Evolutionary conservation across 108 stramenopile genomes (phyloP).

Genomic region (Conticribra guillardii): DNA sequence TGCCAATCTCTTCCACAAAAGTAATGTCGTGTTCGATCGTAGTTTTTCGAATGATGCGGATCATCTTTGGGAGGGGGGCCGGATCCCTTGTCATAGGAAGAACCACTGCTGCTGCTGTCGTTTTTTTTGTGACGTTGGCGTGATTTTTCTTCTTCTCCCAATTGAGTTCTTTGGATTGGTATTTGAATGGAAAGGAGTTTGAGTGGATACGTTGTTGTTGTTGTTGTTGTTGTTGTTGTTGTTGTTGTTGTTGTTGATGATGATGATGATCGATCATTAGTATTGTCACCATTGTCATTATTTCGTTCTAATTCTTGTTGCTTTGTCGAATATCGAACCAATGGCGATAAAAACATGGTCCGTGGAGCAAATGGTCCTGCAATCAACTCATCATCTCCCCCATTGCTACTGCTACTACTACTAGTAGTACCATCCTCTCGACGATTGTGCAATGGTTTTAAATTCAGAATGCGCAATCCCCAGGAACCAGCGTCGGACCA

Average conservation of each 20-base stretch:
- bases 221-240: background rate
- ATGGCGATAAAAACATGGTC: constrained; percentile 55
- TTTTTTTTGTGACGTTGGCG: constrained; percentile 43
- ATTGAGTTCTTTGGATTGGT: constrained; percentile 37
- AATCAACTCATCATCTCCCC: constrained; percentile 7
- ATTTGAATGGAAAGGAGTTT: constrained; percentile 42
- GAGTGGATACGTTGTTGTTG: constrained; percentile 18
- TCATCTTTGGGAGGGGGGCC: constrained; percentile 36
- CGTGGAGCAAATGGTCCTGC: constrained; percentile 71
- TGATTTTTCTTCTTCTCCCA: constrained; percentile 52
- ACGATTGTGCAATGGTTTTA: constrained; percentile 66
- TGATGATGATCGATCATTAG: background rate
- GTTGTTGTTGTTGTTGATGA: background rate
- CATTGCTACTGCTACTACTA: background rate
- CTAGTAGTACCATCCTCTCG: constrained; percentile 6
- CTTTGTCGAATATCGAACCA: constrained; percentile 13
- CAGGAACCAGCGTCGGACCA: constrained; percentile 47
- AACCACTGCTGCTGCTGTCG: constrained; percentile 23
- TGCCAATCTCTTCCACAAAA: constrained; percentile 90
- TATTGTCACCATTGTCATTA: constrained; percentile 2
- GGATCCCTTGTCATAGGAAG: constrained; percentile 21
- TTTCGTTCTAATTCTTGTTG: constrained; percentile 2
- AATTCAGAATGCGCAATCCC: constrained; percentile 64
- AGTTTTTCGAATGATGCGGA: constrained; percentile 17
- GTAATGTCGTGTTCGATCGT: constrained; percentile 73